phyloP scores from a whole-genome alignment of 441 rosid genomes.

The Melastoma candidum region DNA sequence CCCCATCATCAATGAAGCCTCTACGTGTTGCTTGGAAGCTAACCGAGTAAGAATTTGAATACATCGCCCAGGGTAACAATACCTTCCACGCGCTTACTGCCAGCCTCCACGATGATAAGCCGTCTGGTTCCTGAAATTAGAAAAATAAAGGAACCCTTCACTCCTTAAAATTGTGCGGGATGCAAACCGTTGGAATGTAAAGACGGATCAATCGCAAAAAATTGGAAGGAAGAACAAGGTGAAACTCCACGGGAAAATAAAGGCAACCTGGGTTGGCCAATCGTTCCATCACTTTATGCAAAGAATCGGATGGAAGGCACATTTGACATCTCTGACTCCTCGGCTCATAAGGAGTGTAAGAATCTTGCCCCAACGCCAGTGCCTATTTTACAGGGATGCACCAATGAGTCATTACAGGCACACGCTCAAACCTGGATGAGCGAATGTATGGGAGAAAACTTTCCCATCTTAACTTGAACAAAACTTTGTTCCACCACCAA shows the following conservation, averaged over 20 bases:
- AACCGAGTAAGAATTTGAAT: constrained; percentile 4
- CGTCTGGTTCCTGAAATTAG: background rate
- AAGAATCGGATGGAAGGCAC: constrained; percentile 62
- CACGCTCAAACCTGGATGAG: no score
- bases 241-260: no score
- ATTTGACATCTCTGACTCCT: constrained; percentile 84
- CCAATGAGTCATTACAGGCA: background rate
- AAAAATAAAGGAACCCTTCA: no score
- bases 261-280: constrained; percentile 68
- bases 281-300: constrained; percentile 69
- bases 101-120: constrained; percentile 3
- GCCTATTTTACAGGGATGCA: constrained; percentile 36
- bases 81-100: constrained; percentile 7
- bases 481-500: no score
- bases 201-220: no score
- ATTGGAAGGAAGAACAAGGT: no score
- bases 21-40: background rate
- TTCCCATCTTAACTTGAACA: no score
- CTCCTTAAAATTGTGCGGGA: no score
- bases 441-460: no score
- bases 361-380: constrained; percentile 83
- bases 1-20: no score
- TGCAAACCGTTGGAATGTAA: no score
- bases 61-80: constrained; percentile 5
- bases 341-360: constrained; percentile 42